These are phyloP conservation scores for Sophora flavescens DNA, from an alignment of 306 rosid species.

Conservation along the genomic window DNA sequence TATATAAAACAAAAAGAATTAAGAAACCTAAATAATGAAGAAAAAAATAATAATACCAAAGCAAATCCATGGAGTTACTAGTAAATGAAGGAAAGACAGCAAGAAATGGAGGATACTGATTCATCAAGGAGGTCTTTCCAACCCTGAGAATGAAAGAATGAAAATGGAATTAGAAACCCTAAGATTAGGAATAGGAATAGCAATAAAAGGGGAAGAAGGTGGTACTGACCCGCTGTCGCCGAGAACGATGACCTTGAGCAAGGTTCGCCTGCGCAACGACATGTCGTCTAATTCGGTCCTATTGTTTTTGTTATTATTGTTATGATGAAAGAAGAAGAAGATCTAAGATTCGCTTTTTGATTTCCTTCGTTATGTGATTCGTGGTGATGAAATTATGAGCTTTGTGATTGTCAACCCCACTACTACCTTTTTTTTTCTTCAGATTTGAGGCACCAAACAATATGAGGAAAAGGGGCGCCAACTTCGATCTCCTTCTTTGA, in stretches of 20 bases:
- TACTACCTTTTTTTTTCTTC: too few relatives aligned
- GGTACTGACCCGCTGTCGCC: conserved; percentile 85
- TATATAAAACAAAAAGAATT: neutral
- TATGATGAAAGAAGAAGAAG: neutral
- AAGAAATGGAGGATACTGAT: conserved; percentile 74
- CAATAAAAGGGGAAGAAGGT: too few relatives aligned
- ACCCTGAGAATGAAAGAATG: conserved; percentile 63
- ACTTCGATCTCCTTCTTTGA: conserved; percentile 53
- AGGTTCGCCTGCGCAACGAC: conserved; percentile 84
- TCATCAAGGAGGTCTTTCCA: conserved; percentile 96
- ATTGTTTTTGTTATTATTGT: neutral
- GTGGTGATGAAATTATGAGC: neutral
- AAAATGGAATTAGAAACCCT: conserved; percentile 45
- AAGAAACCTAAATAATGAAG: neutral
- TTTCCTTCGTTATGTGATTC: neutral
- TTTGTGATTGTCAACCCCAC: conserved; percentile 7
- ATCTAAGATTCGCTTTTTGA: neutral
- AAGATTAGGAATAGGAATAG: neutral
- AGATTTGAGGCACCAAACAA: neutral
- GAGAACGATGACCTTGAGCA: conserved; percentile 95
- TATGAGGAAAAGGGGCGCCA: conserved; percentile 59
- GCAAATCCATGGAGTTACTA: neutral
- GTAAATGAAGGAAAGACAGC: too few relatives aligned
- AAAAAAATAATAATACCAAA: neutral
- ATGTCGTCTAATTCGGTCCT: conserved; percentile 40